Evolutionary conservation across 164 flowering plant species (phyloP).

Genomic region (Malania oleifera): DNA sequence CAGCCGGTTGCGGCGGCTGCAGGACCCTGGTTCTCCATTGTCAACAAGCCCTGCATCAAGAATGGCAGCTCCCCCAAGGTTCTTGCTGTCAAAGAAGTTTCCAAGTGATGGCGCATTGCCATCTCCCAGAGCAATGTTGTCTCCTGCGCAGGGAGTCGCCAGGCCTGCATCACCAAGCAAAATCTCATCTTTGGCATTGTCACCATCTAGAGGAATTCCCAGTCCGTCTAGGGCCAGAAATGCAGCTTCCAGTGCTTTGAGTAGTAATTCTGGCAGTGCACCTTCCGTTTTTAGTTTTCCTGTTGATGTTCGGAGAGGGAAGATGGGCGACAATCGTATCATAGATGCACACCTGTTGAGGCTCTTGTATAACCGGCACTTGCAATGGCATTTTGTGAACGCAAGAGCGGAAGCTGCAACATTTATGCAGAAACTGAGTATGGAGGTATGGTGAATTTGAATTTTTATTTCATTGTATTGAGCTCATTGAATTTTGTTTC

Average conservation of each 20-base stretch:
- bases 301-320: slow-evolving; percentile 66
- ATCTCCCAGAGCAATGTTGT: slow-evolving; percentile 46
- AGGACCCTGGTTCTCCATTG: slow-evolving; percentile 68
- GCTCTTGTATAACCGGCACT: slow-evolving; percentile 62
- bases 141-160: slow-evolving; percentile 48
- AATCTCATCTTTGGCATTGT: slow-evolving; percentile 33
- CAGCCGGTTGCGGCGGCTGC: slow-evolving; percentile 65
- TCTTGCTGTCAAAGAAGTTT: slow-evolving; percentile 40
- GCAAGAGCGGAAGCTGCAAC: slow-evolving; percentile 63
- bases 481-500: neutral
- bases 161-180: slow-evolving; percentile 67
- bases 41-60: slow-evolving; percentile 46
- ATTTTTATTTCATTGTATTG: neutral
- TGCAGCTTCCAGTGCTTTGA: slow-evolving; percentile 23
- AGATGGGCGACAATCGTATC: slow-evolving; percentile 64
- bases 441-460: slow-evolving; percentile 45
- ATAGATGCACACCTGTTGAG: slow-evolving; percentile 72
- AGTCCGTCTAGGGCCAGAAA: slow-evolving; percentile 61
- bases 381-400: slow-evolving; percentile 86
- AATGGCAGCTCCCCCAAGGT: slow-evolving; percentile 37
- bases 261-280: slow-evolving; percentile 24
- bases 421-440: slow-evolving; percentile 47
- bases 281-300: slow-evolving; percentile 71
- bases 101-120: slow-evolving; percentile 38
- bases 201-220: slow-evolving; percentile 40